Base-by-base conservation (phyloP, 768 basidiomycete species). In the Hericium alpestre region DNA sequence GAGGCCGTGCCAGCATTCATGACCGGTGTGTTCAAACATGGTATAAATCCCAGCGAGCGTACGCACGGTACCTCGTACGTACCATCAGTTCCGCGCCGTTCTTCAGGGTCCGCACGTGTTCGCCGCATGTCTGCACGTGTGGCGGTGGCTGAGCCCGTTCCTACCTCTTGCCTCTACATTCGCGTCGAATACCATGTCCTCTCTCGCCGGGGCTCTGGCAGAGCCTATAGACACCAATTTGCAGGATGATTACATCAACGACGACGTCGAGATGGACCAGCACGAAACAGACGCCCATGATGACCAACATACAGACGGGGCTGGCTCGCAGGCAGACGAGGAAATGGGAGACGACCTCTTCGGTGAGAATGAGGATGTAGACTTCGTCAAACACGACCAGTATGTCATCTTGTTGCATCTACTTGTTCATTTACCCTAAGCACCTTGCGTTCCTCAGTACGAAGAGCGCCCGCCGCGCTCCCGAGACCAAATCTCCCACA, bases 261-360 rank as follows among this genome's bases (percentile, higher is more conserved):
- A n/a, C 25, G 52, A 53, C 38, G 54, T 54, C 27, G 54, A 64
- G 47, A 56, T 58, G 41, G 47, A 60, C 39, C 59, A 32, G 32
- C 32, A 32, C 32, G 32, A 10, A 32, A 32, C 59, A 43, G 38
- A 51, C 1, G 59, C 58, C 48, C 41, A 61, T 10, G 59, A 57
- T 23, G 61, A 39, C 15, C 51, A 56, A 32, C 32, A 32, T 32
- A 7, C 9, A 32, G 32, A 32, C 32, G 32, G 32, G 32, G 6
- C 8, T 54, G 43, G 0, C 40, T 49, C 25, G 50, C 56, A 41
- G 50, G 47, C 38, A 59, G 58, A 64, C 51, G 63, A 63, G 15
- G 75, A 79, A 58, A 86, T 89, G 83, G 79, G 81, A 22, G 43
- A 22, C 59, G 88, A 90, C 68, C 79, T 91, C 55, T 91, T 91